Percentiles rank a stretch among this genome's conserved stretches.
Conservation (phyloP, 179 eudicot genomes). For the Nepenthes alata region DNA sequence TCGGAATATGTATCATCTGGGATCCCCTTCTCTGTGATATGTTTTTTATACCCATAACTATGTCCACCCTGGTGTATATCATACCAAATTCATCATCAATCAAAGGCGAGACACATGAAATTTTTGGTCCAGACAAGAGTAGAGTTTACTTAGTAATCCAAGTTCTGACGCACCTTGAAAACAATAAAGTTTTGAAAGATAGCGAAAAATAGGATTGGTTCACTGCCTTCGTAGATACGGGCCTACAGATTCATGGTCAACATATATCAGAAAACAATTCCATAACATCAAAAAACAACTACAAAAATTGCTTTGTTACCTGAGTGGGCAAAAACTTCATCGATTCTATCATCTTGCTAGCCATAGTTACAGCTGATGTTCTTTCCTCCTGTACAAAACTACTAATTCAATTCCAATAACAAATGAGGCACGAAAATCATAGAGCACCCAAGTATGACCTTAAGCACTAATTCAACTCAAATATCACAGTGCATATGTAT, state of each 20-base stretch:
- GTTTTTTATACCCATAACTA: slow-evolving; percentile 74
- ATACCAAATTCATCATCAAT: slow-evolving; percentile 7
- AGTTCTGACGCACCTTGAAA: slow-evolving; percentile 48
- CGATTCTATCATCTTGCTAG: slow-evolving; percentile 78
- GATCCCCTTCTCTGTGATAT: slow-evolving; percentile 52
- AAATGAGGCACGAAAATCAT: background rate
- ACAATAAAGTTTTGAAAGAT: slow-evolving; percentile 89
- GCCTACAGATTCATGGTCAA: slow-evolving; percentile 36
- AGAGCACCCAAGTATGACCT: background rate
- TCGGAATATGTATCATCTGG: slow-evolving; percentile 72
- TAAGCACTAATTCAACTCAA: background rate
- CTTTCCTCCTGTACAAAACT: slow-evolving; percentile 58
- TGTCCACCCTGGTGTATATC: slow-evolving; percentile 69
- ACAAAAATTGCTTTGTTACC: slow-evolving; percentile 25
- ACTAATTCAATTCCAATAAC: background rate
- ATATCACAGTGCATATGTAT: too few species aligned
- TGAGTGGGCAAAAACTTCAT: slow-evolving; percentile 72
- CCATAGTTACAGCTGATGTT: slow-evolving; percentile 60
- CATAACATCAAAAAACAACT: background rate
- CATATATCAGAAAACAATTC: slow-evolving; percentile 8
- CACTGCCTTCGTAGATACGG: slow-evolving; percentile 75
- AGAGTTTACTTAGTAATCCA: background rate
- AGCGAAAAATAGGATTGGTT: slow-evolving; percentile 77
- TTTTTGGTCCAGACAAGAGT: background rate
- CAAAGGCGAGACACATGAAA: background rate